Evolutionary conservation across 169 alveolate species (phyloP).

Genomic region (Eimeria nieschulzi): DNA sequence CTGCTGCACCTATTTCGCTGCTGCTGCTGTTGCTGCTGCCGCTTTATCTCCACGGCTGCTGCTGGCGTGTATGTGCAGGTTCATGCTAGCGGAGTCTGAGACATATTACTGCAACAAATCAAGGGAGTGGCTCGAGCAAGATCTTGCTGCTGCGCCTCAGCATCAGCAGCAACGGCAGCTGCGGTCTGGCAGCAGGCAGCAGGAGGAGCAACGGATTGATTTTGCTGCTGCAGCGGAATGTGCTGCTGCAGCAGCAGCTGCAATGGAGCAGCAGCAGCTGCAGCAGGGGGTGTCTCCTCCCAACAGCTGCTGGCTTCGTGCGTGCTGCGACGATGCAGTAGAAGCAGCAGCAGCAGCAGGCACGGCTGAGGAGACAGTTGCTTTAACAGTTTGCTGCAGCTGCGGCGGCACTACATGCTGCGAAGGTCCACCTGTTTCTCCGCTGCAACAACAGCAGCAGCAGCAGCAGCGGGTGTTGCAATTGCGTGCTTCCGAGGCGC

Average conservation of each 20-base stretch:
- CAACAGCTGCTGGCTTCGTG: conserved; percentile 28
- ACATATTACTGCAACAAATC: conserved; percentile 49
- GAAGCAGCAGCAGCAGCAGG: conserved; percentile 39
- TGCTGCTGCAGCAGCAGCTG: conserved; percentile 41
- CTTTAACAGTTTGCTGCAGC: conserved; percentile 9
- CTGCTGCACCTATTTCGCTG: conserved; percentile 14
- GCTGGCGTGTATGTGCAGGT: conserved; percentile 30
- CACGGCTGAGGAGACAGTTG: not conserved
- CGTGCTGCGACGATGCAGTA: not conserved
- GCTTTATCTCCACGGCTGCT: not conserved
- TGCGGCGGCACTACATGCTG: conserved; percentile 48
- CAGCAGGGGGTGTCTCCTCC: not conserved
- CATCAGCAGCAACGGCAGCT: conserved; percentile 38
- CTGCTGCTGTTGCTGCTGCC: conserved; percentile 6
- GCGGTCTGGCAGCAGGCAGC: conserved; percentile 18
- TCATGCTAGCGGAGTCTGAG: conserved; percentile 32
- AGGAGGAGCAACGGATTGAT: not conserved
- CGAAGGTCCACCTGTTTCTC: conserved; percentile 1
- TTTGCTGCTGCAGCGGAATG: conserved; percentile 24
- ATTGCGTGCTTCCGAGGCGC: conserved; percentile 30
- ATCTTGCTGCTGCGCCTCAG: conserved; percentile 38
- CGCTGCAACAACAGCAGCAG: conserved; percentile 26
- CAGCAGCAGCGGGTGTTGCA: conserved; percentile 36
- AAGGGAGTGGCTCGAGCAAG: conserved; percentile 25
- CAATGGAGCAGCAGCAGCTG: conserved; percentile 19